Base-by-base conservation (phyloP, 2,329 filamentous ascomycete species). In the Metarhizium robertsii region DNA sequence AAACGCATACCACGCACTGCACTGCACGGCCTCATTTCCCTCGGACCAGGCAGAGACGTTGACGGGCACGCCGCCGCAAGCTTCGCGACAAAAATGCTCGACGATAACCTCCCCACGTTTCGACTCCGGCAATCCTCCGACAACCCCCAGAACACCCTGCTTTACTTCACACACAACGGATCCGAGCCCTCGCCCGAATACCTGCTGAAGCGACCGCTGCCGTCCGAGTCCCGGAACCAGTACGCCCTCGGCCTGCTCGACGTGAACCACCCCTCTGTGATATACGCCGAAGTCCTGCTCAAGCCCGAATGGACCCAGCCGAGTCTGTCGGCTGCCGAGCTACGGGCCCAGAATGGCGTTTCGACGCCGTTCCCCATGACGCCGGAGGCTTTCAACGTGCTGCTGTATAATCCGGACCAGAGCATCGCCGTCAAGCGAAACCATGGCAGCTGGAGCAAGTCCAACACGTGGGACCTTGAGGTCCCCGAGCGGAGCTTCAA, bases 371-470 rank as follows among this genome's bases (percentile, higher is more conserved):
- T 88, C 57, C 87, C 92, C 10, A 78, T 89, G 38, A 80, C 90
- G 32, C 92, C 92, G 0, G 85, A 86, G 55, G 77, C 83, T 53
- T 96, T 97, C 69, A 79, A 80, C n/a, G 79, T 97, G 43, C 87
- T 92, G 64, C 84, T 99, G 3, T 97, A 96, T 77, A 94, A 96
- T 67, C 94, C 94, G 0, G 92, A 97, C 68, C 90, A 94, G 70
- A 80, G 87, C 62, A 76, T 97, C 20, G 64, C 77, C 1, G 80
- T 97, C 40, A 84, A 80, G 62, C 81, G 85, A 64, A 83, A 87
- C 62, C 79, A 85, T 45, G 86, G 88, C 38, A 85, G 86, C 58
- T 95, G 91, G 87, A 91, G 87, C 59, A 86, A 84, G 58, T 85
- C 84, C 14, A 84, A 90, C 53, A 82, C 83, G 54, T 99, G 92